phyloP scores from a whole-genome alignment of 306 rosid species.

The Casuarina glauca region DNA sequence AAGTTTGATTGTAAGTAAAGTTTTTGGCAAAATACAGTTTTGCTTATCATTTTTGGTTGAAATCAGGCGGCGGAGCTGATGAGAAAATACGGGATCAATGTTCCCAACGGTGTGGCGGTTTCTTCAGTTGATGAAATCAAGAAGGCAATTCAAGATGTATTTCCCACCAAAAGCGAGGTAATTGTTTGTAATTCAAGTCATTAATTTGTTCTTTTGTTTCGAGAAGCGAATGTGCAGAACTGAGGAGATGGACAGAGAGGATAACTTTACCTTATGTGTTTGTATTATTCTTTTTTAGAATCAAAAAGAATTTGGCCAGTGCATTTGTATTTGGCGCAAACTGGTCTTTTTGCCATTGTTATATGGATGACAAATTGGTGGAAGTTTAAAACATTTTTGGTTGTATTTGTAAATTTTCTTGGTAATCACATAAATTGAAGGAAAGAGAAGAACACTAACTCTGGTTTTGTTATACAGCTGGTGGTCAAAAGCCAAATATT shows the following conservation, averaged over 20 bases:
- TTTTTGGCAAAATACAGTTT: neutral
- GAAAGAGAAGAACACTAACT: slow-evolving; percentile 32
- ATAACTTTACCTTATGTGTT: neutral
- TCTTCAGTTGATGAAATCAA: slow-evolving; percentile 46
- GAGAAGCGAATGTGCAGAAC: too few species aligned
- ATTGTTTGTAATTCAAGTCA: neutral
- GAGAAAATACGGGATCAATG: slow-evolving; percentile 84
- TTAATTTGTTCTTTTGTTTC: neutral
- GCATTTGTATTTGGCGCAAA: neutral
- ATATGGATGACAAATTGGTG: neutral
- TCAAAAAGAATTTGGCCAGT: neutral
- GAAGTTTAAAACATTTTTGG: neutral
- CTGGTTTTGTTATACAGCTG: slow-evolving; percentile 42
- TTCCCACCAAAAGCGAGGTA: slow-evolving; percentile 64
- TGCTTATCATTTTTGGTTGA: slow-evolving; percentile 6
- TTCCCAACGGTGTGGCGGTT: slow-evolving; percentile 55
- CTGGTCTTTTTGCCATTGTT: neutral
- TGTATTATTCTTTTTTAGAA: neutral
- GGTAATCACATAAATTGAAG: neutral
- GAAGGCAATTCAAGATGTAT: slow-evolving; percentile 54
- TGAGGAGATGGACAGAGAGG: neutral
- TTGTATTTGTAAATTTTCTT: neutral
- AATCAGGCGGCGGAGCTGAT: slow-evolving; percentile 90
- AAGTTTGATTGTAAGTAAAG: slow-evolving; percentile 4
- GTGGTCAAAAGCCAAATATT: slow-evolving; percentile 77